These are phyloP conservation scores for Pseudogymnoascus sp. DNA, from an alignment of 2,329 filamentous ascomycete species.

Conservation along the genomic window DNA sequence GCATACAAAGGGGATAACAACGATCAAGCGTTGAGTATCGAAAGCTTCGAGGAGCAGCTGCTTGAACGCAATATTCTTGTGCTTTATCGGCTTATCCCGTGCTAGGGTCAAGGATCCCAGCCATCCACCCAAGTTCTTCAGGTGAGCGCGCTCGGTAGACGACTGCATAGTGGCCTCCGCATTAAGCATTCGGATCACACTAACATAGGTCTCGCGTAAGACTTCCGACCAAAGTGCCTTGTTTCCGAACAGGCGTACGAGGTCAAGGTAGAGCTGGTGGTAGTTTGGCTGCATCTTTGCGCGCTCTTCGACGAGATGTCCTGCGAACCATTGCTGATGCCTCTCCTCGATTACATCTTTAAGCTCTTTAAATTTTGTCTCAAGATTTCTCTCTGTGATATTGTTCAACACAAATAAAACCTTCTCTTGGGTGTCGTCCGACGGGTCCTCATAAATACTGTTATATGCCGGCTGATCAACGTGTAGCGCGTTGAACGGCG, in stretches of 20 bases:
- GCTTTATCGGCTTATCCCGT: conserved; percentile 88
- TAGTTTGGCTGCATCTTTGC: conserved; percentile 98
- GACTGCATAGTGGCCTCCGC: conserved; percentile 80
- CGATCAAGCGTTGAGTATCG: conserved; percentile 81
- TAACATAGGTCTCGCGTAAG: conserved; percentile 85
- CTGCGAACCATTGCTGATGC: conserved; percentile 94
- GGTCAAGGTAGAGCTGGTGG: conserved; percentile 83
- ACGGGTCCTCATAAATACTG: conserved; percentile 70
- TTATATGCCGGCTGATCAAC: conserved; percentile 61
- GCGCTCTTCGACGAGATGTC: conserved; percentile 88
- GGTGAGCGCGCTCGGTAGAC: conserved; percentile 72
- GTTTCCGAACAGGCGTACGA: conserved; percentile 76
- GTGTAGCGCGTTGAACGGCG: conserved; percentile 72
- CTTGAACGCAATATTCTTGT: conserved; percentile 95
- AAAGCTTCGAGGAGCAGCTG: conserved; percentile 89
- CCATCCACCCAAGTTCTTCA: conserved; percentile 94
- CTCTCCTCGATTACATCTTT: conserved; percentile 69
- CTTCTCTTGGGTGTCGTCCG: conserved; percentile 80
- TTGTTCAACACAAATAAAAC: conserved; percentile 97
- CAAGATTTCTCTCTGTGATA: conserved; percentile 81
- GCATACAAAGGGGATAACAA: conserved; percentile 96
- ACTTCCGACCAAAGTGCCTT: conserved; percentile 77
- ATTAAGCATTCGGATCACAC: conserved; percentile 80
- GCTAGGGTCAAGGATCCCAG: conserved; percentile 88
- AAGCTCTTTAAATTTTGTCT: conserved; percentile 76